Conservation (phyloP, 2,329 filamentous ascomycete species). For the Botrytis paeoniae region DNA sequence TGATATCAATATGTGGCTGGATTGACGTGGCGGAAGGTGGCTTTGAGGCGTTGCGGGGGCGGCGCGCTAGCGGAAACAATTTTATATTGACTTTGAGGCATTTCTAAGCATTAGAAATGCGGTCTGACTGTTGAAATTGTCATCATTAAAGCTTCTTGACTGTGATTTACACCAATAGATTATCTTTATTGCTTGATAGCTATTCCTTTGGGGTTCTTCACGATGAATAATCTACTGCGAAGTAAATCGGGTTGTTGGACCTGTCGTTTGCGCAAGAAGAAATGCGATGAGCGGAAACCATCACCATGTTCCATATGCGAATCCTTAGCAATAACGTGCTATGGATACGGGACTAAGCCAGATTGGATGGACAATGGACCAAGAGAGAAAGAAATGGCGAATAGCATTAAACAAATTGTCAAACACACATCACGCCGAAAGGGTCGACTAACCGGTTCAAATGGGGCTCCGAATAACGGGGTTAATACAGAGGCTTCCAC, state of each 20-base stretch:
- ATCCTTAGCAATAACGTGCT: slow-evolving; percentile 53
- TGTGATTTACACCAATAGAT: not conserved
- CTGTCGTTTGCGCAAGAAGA: slow-evolving; percentile 59
- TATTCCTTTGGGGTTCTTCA: not conserved
- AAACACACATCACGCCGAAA: slow-evolving; percentile 51
- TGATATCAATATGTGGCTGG: not conserved
- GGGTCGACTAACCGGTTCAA: slow-evolving; percentile 18
- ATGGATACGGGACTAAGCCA: slow-evolving; percentile 45
- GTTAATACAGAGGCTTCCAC: slow-evolving; percentile 9
- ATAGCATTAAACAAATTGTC: slow-evolving; percentile 54
- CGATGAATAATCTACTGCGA: slow-evolving; percentile 12
- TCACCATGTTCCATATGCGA: slow-evolving; percentile 52
- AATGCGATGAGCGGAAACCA: slow-evolving; percentile 52
- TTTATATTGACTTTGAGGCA: not conserved
- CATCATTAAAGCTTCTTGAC: not conserved
- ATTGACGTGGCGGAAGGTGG: not conserved
- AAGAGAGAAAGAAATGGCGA: slow-evolving; percentile 48
- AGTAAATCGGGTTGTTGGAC: slow-evolving; percentile 29
- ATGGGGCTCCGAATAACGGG: slow-evolving; percentile 7
- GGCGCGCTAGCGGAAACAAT: not conserved
- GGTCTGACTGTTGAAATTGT: not conserved
- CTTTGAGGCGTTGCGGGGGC: not conserved
- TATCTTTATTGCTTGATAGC: too few relatives aligned
- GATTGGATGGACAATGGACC: slow-evolving; percentile 34
- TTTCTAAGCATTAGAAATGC: not conserved